A percentile compares a stretch with the other conserved stretches of the same genome.
Conservation (phyloP, 768 basidiomycete genomes). For the Plicaturopsis crispa region DNA sequence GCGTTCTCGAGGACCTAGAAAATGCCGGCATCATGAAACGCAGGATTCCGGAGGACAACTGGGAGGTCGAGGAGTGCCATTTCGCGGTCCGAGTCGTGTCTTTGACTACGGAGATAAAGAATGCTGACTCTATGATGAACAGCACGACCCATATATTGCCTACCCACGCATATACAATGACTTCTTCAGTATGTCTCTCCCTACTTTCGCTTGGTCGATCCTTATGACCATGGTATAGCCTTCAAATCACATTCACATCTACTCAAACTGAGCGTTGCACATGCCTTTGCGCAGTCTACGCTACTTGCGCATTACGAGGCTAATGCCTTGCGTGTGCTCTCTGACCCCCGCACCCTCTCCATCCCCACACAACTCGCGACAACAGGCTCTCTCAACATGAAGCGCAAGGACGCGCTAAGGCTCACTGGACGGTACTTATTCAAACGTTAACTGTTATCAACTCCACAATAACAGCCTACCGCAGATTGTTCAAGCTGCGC, state of each 20-base stretch:
- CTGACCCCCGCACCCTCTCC: slow-evolving; percentile 65
- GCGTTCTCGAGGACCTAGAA: slow-evolving; percentile 78
- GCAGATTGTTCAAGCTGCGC: slow-evolving; percentile 80
- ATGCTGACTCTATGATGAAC: slow-evolving; percentile 4
- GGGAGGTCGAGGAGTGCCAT: slow-evolving; percentile 94
- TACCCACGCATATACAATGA: slow-evolving; percentile 95
- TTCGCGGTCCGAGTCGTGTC: slow-evolving; percentile 52
- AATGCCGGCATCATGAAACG: slow-evolving; percentile 63
- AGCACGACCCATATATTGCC: slow-evolving; percentile 79
- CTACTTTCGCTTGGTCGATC: neutral
- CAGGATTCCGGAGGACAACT: slow-evolving; percentile 55
- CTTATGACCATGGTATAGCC: slow-evolving; percentile 35
- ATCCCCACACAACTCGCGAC: slow-evolving; percentile 80
- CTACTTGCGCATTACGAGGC: slow-evolving; percentile 85
- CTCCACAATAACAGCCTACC: too few species aligned
- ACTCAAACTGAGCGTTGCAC: slow-evolving; percentile 87
- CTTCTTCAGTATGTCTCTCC: slow-evolving; percentile 73
- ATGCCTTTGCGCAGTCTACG: slow-evolving; percentile 91
- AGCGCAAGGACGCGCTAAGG: slow-evolving; percentile 76
- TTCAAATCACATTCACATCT: slow-evolving; percentile 89
- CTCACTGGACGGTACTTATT: slow-evolving; percentile 82
- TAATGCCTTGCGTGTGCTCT: slow-evolving; percentile 69
- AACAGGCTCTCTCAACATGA: slow-evolving; percentile 69
- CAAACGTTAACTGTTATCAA: too few species aligned
- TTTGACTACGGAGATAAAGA: slow-evolving; percentile 2